Percentiles rank a stretch among this genome's conserved stretches.
phyloP scores from a whole-genome alignment of 768 basidiomycete species.

The Mycena haematopus region DNA sequence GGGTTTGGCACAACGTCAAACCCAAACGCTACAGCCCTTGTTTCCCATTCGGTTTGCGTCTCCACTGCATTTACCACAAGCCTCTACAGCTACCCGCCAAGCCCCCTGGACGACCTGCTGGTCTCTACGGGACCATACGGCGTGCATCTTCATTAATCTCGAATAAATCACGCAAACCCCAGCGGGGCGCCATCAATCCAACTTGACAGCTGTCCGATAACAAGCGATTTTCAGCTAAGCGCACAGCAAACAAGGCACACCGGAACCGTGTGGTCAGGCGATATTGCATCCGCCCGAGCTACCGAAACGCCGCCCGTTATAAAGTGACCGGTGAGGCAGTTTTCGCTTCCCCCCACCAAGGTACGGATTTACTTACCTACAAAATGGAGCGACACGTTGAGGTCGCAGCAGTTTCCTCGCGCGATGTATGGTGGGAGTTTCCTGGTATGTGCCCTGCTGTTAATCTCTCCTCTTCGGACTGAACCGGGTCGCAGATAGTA shows the following conservation, averaged over 20 bases:
- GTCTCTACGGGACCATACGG: no score
- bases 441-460: not conserved
- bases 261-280: not conserved
- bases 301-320: not conserved
- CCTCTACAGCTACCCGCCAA: no score
- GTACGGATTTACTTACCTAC: not conserved
- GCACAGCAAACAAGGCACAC: not conserved
- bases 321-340: not conserved
- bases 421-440: conserved; percentile 4
- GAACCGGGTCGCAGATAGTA: not conserved
- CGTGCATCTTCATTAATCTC: not conserved
- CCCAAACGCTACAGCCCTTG: no score
- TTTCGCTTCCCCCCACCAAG: not conserved
- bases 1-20: no score
- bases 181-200: not conserved
- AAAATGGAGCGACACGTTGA: not conserved
- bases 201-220: conserved; percentile 12
- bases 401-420: not conserved
- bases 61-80: no score
- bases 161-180: not conserved
- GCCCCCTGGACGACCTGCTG: no score
- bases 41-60: no score
- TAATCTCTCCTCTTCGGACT: not conserved
- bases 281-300: conserved; percentile 4
- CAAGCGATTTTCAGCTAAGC: not conserved